Evolutionary conservation across 495 filamentous ascomycete genomes (phyloP), one percentile per base, ranked within the genome.

Genomic region (Amphirosellinia nigrospora): DNA sequence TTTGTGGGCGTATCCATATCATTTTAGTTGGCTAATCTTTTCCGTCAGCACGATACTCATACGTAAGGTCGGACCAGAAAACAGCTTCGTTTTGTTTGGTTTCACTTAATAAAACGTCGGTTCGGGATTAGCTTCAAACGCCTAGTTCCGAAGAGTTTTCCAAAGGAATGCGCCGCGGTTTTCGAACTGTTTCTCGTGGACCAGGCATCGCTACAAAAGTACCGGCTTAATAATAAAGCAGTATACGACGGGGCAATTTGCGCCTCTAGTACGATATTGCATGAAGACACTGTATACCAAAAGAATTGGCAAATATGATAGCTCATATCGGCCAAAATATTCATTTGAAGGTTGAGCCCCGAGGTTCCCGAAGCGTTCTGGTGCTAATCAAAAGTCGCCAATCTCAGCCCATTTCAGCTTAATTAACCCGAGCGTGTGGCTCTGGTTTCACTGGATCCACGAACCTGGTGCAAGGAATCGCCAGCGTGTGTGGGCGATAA

Each of bases 361-460:
- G 63, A 65, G 32, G 43, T 21, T 50, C 61, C 43, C 61, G 43
- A 50, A 50, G 28, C 19, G 45, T 52, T 52, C 32, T 39, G 45
- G 63, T 16, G 26, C 61, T 65, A 34, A 65, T n/a, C 41, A 34
- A 34, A 46, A 32, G 63, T 38, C 32, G 32, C 53, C 63, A 28
- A 65, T 26, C 46, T 41, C 52, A 68, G 11, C 53, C 55, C 53
- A 50, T 6, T 48, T 52, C 28, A 45, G 46, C 63, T 53, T 45
- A 55, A 64, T 64, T 70, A 64, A 70, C 68, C 68, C 68, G 56
- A 70, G 59, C 48, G 60, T 64, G 16, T 70, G 68, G 68, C 50
- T 70, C 68, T 53, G 55, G 55, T 69, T 58, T 69, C 66, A 62
- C 59, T 64, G 46, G 60, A 70, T 70, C 68, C 68, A 70, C 68